Base-by-base conservation (phyloP, 805 yeast genomes). In the Wickerhamia fluorescens region DNA sequence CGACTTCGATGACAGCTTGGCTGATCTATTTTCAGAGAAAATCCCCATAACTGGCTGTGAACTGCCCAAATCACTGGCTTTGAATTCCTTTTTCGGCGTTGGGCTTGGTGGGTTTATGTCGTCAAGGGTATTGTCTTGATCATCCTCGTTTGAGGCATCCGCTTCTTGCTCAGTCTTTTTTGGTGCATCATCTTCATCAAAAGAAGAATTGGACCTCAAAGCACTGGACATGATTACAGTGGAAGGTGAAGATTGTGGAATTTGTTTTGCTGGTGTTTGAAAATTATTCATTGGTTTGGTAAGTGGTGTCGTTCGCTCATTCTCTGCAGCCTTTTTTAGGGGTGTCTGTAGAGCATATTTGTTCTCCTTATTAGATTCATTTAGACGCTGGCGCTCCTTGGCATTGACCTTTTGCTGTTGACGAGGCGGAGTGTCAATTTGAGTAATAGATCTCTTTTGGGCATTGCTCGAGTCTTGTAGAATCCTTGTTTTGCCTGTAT, bases 191-290 rank as follows among this genome's bases (percentile, higher is more conserved):
- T 18, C 7, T 7, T 18, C 20, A n/a, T n/a, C n/a, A n/a, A n/a
- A n/a, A n/a, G n/a, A n/a, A n/a, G n/a, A 6, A 15, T 19, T 19
- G 10, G 32, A 14, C 20, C 46, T 49, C 3, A 36, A 34, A 1
- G 53, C 55, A 35, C 61, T 56, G 1, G 59, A 49, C 45, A 62
- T 47, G 4, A 63, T 55, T 7, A 61, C 66, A 1, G 70, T 63
- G 3, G 67, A 57, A 1, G 70, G 70, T 3, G 68, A 61, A 3
- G 66, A 58, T 5, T 38, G 42, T 2, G 51, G 49, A 10, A 21
- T 42, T 8, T 52, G 54, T 15, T 54, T 56, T 7, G 55, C 53
- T 3, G 68, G 67, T 1, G 66, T 61, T 21, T 45, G 46, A 33
- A 52, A 53, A 14, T 28, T 25, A 13, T 27, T 31, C 13, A 20